Evolutionary conservation across 495 filamentous ascomycete species (phyloP).

Genomic region (Aspergillus incahuasiensis): DNA sequence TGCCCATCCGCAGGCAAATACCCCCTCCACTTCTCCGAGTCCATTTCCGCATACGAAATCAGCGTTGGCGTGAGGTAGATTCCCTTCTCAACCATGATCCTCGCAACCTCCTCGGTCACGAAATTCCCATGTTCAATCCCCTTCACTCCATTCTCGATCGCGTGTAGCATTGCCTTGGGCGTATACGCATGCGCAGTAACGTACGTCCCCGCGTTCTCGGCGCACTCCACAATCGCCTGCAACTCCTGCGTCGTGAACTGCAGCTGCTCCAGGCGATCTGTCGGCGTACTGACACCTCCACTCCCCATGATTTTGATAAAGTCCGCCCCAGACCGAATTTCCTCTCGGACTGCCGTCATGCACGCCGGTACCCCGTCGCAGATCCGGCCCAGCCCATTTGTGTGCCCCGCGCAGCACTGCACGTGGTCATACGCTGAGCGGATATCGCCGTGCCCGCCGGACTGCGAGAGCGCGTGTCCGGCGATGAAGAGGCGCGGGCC

Average conservation of each 20-base stretch:
- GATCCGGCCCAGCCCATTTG: slow-evolving; percentile 32
- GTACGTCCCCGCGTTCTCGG: slow-evolving; percentile 44
- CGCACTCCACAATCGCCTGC: slow-evolving; percentile 44
- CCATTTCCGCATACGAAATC: slow-evolving; percentile 48
- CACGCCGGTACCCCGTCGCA: slow-evolving; percentile 51
- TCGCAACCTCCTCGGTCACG: slow-evolving; percentile 45
- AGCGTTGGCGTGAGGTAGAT: slow-evolving; percentile 51
- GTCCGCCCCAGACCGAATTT: slow-evolving; percentile 47
- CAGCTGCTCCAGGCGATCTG: slow-evolving; percentile 44
- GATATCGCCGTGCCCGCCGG: slow-evolving; percentile 51
- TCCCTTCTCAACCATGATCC: slow-evolving; percentile 40
- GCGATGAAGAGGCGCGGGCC: slow-evolving; percentile 46
- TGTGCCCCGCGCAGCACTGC: slow-evolving; percentile 41
- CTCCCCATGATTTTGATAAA: slow-evolving; percentile 57
- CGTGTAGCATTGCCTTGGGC: slow-evolving; percentile 45
- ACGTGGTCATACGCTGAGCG: slow-evolving; percentile 30
- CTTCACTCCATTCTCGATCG: slow-evolving; percentile 50
- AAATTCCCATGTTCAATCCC: slow-evolving; percentile 57
- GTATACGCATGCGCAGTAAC: slow-evolving; percentile 57
- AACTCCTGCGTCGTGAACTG: slow-evolving; percentile 53
- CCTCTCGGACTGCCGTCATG: slow-evolving; percentile 45
- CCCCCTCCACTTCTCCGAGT: slow-evolving; percentile 32
- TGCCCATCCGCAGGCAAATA: slow-evolving; percentile 39
- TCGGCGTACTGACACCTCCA: slow-evolving; percentile 49
- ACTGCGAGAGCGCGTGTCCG: slow-evolving; percentile 44